Conservation (phyloP, 1,139 yeast genomes). For the Yamadazyma siamensis region DNA sequence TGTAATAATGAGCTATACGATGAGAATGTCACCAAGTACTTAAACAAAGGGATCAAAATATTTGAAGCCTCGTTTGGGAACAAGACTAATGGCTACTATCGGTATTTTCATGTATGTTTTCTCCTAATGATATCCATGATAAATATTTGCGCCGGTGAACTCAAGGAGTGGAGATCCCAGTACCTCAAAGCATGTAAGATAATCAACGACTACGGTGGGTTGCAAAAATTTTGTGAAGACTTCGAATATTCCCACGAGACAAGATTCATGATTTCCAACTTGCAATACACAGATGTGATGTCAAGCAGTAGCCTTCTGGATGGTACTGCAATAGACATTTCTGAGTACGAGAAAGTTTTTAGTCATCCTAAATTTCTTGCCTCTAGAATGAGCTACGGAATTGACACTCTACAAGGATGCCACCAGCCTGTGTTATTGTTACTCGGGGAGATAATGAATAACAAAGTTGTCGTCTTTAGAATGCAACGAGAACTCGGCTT, state of each 20-base stretch:
- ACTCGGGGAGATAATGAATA: constrained; percentile 20
- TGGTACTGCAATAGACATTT: constrained; percentile 16
- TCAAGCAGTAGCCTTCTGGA: constrained; percentile 14
- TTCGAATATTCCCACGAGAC: constrained; percentile 19
- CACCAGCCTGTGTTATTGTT: constrained; percentile 21
- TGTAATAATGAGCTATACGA: constrained; percentile 12
- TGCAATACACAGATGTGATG: constrained; percentile 22
- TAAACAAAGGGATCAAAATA: constrained; percentile 3
- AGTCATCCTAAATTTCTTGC: constrained; percentile 7
- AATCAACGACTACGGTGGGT: constrained; percentile 56
- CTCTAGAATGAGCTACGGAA: constrained; percentile 16
- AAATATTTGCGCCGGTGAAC: constrained; percentile 41
- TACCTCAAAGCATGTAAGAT: constrained; percentile 31
- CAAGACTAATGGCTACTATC: constrained; percentile 7
- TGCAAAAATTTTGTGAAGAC: constrained; percentile 19
- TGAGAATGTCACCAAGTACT: constrained; percentile 4
- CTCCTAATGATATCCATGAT: constrained; percentile 21
- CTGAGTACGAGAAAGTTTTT: constrained; percentile 13
- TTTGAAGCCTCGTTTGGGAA: constrained; percentile 2
- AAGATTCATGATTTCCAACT: constrained; percentile 19
- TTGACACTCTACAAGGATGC: constrained; percentile 24
- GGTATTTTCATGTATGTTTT: constrained; percentile 18
- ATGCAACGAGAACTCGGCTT: not conserved
- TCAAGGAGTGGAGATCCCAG: constrained; percentile 31
- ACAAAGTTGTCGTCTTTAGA: constrained; percentile 9